Evolutionary conservation across 352 stramenopile species (phyloP).

Genomic region (Pilasporangium apinafurcum): DNA sequence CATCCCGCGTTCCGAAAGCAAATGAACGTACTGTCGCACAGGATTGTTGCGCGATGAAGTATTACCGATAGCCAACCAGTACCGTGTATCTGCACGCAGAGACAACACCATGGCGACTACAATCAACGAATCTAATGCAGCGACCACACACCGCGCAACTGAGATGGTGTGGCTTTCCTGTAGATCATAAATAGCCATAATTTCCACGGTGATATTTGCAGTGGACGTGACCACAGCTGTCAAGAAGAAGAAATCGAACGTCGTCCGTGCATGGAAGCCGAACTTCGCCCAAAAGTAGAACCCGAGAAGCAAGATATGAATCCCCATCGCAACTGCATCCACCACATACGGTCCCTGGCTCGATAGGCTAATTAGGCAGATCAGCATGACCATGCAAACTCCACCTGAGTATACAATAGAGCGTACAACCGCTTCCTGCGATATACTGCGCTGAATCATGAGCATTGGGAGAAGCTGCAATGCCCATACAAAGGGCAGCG

Average conservation of each 20-base stretch:
- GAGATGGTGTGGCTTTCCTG: slow-evolving; percentile 17
- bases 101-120: slow-evolving; percentile 68
- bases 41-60: slow-evolving; percentile 34
- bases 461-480: slow-evolving; percentile 77
- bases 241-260: slow-evolving; percentile 83
- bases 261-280: slow-evolving; percentile 59
- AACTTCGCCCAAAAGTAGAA: slow-evolving; percentile 85
- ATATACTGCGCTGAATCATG: slow-evolving; percentile 82
- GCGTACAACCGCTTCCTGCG: slow-evolving; percentile 60
- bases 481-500: slow-evolving; percentile 63
- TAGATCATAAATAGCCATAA: slow-evolving; percentile 29
- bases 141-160: slow-evolving; percentile 41
- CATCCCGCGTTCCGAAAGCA: slow-evolving; percentile 76
- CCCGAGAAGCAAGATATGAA: slow-evolving; percentile 44
- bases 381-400: slow-evolving; percentile 45
- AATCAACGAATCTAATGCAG: slow-evolving; percentile 48
- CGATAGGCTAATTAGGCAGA: slow-evolving; percentile 56
- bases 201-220: slow-evolving; percentile 39
- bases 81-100: slow-evolving; percentile 73
- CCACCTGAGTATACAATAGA: slow-evolving; percentile 63
- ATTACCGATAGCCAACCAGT: slow-evolving; percentile 83
- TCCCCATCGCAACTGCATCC: slow-evolving; percentile 40
- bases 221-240: slow-evolving; percentile 37
- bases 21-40: slow-evolving; percentile 67
- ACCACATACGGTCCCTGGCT: slow-evolving; percentile 38